These are phyloP conservation scores for Nannochloropsis gaditana DNA, from an alignment of 108 stramenopile species.

Conservation along the genomic window DNA sequence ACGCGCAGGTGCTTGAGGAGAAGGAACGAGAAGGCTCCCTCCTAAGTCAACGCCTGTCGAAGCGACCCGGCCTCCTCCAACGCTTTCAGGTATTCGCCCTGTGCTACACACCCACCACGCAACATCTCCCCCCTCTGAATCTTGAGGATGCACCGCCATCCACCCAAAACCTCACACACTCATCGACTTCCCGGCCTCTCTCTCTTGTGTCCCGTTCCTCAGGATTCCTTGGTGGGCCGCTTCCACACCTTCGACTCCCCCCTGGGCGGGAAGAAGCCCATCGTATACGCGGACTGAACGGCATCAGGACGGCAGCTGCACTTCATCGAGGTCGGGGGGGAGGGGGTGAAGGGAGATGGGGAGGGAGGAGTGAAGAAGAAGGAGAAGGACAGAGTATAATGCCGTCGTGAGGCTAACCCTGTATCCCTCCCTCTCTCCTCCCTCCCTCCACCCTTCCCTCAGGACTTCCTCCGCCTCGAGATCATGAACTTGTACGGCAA, in stretches of 20 bases:
- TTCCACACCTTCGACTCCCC: conserved; percentile 24
- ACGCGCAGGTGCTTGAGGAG: conserved; percentile 10
- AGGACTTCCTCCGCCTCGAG: conserved; percentile 28
- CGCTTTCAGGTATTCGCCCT: neutral
- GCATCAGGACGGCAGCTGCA: conserved; percentile 44
- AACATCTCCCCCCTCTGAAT: no score
- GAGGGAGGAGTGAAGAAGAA: neutral
- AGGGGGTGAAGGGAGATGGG: no score
- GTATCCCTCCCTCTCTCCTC: neutral
- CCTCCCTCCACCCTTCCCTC: neutral
- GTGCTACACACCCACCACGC: no score
- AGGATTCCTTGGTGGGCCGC: conserved; percentile 20
- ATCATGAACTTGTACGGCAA: conserved; percentile 79
- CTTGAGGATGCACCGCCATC: no score
- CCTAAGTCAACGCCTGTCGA: neutral
- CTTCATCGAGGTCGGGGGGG: conserved; percentile 31
- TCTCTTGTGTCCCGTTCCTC: no score
- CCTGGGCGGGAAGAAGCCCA: neutral
- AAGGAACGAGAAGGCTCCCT: neutral
- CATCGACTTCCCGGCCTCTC: no score
- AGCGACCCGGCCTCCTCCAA: neutral
- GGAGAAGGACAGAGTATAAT: neutral
- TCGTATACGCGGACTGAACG: conserved; percentile 51
- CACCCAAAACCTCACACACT: neutral
- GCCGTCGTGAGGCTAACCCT: no score